phyloP scores from a whole-genome alignment of 1,284 basidiomycete genomes.

The Apiotrichum siamense region DNA sequence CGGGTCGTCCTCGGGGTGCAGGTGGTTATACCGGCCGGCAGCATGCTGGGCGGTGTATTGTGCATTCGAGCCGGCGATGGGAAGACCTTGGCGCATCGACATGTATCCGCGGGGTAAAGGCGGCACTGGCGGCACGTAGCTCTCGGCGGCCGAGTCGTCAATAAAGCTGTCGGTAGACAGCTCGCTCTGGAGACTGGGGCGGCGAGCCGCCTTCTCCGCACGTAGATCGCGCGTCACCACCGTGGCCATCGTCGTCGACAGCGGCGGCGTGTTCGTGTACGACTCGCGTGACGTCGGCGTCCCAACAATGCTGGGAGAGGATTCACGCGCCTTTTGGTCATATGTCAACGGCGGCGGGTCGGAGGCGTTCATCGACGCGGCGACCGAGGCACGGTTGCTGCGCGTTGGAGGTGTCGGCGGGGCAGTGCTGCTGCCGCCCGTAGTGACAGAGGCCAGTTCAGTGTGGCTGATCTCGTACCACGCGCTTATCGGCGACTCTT shows the following conservation, averaged over 20 bases:
- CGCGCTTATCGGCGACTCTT: conserved; percentile 28
- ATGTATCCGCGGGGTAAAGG: conserved; percentile 90
- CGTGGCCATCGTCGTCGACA: conserved; percentile 55
- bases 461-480: conserved; percentile 28
- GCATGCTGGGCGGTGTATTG: conserved; percentile 1
- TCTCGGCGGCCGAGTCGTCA: conserved; percentile 42
- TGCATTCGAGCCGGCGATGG: conserved; percentile 10
- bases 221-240: conserved; percentile 58
- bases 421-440: not conserved
- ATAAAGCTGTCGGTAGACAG: conserved; percentile 47
- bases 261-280: conserved; percentile 50
- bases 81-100: conserved; percentile 48
- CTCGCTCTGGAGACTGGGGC: conserved; percentile 71
- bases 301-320: conserved; percentile 76
- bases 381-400: not conserved
- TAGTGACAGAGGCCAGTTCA: not conserved
- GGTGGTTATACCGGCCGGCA: conserved; percentile 9
- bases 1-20: conserved; percentile 2
- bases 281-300: conserved; percentile 41
- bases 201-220: conserved; percentile 22
- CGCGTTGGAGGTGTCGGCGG: not conserved
- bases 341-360: conserved; percentile 16
- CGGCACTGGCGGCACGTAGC: conserved; percentile 83
- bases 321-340: conserved; percentile 61
- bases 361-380: conserved; percentile 2